phyloP scores from a whole-genome alignment of 192 early-diverging fungal genomes.

The Geranomyces michiganensis region DNA sequence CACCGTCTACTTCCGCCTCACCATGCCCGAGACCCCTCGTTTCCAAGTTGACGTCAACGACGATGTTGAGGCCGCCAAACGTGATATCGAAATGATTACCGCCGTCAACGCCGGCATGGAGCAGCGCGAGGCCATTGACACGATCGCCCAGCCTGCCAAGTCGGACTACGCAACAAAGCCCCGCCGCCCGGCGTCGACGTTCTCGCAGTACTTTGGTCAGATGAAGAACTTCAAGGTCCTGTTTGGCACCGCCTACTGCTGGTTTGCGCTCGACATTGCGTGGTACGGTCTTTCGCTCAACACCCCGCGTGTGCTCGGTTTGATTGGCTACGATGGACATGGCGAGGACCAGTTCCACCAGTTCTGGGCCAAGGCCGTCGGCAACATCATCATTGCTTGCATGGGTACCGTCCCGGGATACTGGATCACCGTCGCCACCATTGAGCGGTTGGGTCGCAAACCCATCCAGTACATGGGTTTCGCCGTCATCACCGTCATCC shows the following conservation, averaged over 20 bases:
- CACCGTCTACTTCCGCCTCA: slow-evolving; percentile 86
- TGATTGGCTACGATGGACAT: slow-evolving; percentile 32
- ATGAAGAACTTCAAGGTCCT: slow-evolving; percentile 84
- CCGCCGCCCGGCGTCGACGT: slow-evolving; percentile 19
- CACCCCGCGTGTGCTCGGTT: slow-evolving; percentile 14
- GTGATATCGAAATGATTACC: slow-evolving; percentile 39
- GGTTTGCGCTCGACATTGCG: slow-evolving; percentile 57
- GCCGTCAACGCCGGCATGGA: slow-evolving; percentile 34
- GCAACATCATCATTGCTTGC: slow-evolving; percentile 87
- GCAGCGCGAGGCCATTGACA: slow-evolving; percentile 23
- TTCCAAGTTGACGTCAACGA: slow-evolving; percentile 74
- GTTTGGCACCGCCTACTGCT: slow-evolving; percentile 46
- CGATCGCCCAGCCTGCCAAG: background rate
- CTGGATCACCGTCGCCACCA: slow-evolving; percentile 88
- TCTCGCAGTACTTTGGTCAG: slow-evolving; percentile 68
- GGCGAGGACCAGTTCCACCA: slow-evolving; percentile 24
- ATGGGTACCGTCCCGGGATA: slow-evolving; percentile 82
- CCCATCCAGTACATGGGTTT: slow-evolving; percentile 94
- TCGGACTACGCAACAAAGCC: slow-evolving; percentile 19
- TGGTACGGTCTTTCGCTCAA: slow-evolving; percentile 53
- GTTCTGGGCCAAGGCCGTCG: slow-evolving; percentile 61
- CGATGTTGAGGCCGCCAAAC: slow-evolving; percentile 60
- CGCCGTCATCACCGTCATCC: slow-evolving; percentile 72
- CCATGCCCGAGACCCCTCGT: slow-evolving; percentile 94
- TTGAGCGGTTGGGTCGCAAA: slow-evolving; percentile 89